phyloP scores from a whole-genome alignment of 2,329 filamentous ascomycete species.

The Monilinia laxa region DNA sequence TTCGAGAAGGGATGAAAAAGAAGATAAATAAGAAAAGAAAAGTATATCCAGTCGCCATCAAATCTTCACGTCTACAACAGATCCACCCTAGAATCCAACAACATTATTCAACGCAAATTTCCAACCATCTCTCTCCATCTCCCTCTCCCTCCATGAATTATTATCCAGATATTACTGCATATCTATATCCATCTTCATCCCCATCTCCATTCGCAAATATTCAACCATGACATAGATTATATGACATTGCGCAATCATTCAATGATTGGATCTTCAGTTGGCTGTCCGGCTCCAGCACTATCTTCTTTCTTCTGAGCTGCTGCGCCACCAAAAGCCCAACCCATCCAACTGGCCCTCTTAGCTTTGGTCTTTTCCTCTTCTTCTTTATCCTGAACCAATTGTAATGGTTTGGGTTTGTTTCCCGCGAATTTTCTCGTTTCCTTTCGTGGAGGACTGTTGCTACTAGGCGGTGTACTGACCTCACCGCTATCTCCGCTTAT shows the following conservation, averaged over 20 bases:
- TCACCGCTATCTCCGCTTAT: slow-evolving; percentile 61
- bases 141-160: slow-evolving; percentile 4
- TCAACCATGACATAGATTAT: neutral
- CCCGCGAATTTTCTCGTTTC: slow-evolving; percentile 61
- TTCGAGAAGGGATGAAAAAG: neutral
- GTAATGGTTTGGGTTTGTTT: slow-evolving; percentile 78
- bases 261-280: slow-evolving; percentile 19
- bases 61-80: neutral
- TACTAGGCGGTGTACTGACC: slow-evolving; percentile 51
- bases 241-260: slow-evolving; percentile 16
- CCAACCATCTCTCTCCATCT: neutral
- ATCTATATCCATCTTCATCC: neutral
- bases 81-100: neutral
- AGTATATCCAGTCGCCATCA: slow-evolving; percentile 5
- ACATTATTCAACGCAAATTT: slow-evolving; percentile 1
- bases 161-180: slow-evolving; percentile 5
- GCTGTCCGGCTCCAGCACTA: neutral
- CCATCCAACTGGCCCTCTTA: slow-evolving; percentile 66
- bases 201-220: slow-evolving; percentile 5
- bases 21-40: slow-evolving; percentile 1
- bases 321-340: slow-evolving; percentile 49
- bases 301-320: slow-evolving; percentile 19
- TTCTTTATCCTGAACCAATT: slow-evolving; percentile 75
- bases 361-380: slow-evolving; percentile 48
- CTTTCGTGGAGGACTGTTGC: slow-evolving; percentile 55